Conservation (phyloP, 2,329 filamentous ascomycete genomes). For the Fusarium haematococcum region DNA sequence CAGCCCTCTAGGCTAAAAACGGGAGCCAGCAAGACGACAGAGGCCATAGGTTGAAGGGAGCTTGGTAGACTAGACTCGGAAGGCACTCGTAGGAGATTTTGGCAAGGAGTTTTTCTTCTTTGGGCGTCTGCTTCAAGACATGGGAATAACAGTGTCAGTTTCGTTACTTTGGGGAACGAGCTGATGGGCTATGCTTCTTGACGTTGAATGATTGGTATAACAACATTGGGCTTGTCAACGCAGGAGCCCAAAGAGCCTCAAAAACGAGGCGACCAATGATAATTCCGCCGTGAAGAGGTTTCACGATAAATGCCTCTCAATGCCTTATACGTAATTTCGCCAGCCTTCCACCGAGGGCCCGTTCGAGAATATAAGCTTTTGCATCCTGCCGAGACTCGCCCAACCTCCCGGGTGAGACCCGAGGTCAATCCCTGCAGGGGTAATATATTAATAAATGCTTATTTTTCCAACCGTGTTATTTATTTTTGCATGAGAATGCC, state of each 20-base stretch:
- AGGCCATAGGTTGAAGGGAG: too few species aligned
- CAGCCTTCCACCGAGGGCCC: background rate
- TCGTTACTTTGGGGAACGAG: too few species aligned
- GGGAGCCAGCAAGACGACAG: too few species aligned
- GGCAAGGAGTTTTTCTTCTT: too few species aligned
- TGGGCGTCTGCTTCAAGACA: too few species aligned
- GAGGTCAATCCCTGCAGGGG: background rate
- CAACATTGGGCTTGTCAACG: background rate
- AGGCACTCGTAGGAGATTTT: too few species aligned
- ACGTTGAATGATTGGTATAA: background rate
- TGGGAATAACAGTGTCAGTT: too few species aligned
- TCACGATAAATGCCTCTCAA: background rate
- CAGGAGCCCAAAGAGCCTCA: background rate
- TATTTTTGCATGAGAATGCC: background rate
- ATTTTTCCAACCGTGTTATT: background rate
- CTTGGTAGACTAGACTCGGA: too few species aligned
- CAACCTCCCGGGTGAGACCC: background rate
- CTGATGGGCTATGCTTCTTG: background rate
- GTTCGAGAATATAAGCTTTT: background rate
- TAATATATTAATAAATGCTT: background rate
- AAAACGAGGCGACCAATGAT: background rate
- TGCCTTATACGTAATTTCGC: background rate
- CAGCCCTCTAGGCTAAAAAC: too few species aligned
- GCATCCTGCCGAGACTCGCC: background rate
- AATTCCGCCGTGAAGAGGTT: background rate